Percentiles rank a stretch among this genome's conserved stretches.
Evolutionary conservation across 208 protist genomes (phyloP).

Genomic region (Acanthamoeba sp.): DNA sequence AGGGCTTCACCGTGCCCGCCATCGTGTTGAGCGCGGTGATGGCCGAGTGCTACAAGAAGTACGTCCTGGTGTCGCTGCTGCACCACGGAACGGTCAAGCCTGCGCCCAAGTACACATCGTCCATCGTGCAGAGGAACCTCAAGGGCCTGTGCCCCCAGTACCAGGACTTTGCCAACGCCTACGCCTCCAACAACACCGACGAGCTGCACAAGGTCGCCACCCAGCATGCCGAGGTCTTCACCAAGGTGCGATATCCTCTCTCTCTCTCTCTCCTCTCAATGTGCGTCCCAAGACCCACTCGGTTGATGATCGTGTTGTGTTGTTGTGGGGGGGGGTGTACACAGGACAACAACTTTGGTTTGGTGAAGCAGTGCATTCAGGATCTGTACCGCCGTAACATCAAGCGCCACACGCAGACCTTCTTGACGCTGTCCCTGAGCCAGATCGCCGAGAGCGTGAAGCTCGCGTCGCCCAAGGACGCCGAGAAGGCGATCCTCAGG

Average conservation of each 20-base stretch:
- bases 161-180: constrained; percentile 83
- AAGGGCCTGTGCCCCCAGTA: constrained; percentile 85
- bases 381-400: constrained; percentile 84
- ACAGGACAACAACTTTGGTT: constrained; percentile 86
- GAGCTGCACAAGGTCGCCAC: constrained; percentile 74
- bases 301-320: too few relatives aligned
- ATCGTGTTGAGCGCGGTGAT: constrained; percentile 85
- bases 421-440: constrained; percentile 86
- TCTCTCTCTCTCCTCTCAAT: not conserved
- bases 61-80: constrained; percentile 84
- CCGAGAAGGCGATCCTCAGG: constrained; percentile 80
- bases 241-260: constrained; percentile 5
- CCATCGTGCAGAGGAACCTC: constrained; percentile 81
- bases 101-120: constrained; percentile 82
- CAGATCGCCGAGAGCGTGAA: constrained; percentile 85
- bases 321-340: too few relatives aligned
- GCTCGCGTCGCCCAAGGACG: constrained; percentile 76
- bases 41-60: constrained; percentile 89
- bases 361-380: constrained; percentile 86
- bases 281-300: not conserved
- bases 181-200: constrained; percentile 25
- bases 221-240: constrained; percentile 80
- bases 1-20: constrained; percentile 83
- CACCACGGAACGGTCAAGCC: constrained; percentile 67
- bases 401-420: constrained; percentile 87